A percentile compares a stretch with the other conserved stretches of the same genome.
Conservation (phyloP, 495 filamentous ascomycete species). For the Penicillium turbatum region DNA sequence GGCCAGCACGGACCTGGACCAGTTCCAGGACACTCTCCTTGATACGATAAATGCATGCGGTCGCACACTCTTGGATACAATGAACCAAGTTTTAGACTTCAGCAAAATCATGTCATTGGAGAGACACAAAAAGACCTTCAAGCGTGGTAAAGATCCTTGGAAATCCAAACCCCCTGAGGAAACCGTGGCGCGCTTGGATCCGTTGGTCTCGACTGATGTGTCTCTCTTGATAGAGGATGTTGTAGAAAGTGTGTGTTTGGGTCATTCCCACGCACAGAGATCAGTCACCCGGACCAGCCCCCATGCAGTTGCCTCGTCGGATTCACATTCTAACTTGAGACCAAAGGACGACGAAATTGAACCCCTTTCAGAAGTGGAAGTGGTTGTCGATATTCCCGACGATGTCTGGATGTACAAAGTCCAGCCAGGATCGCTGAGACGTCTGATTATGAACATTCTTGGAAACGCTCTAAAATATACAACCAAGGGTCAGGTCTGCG, state of each 20-base stretch:
- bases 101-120: slow-evolving; percentile 18
- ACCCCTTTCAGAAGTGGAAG: slow-evolving; percentile 40
- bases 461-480: slow-evolving; percentile 74
- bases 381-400: slow-evolving; percentile 50
- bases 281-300: not conserved
- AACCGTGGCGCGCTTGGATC: not conserved
- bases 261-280: slow-evolving; percentile 5
- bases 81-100: slow-evolving; percentile 22
- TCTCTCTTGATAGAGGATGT: slow-evolving; percentile 14
- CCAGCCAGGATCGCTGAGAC: slow-evolving; percentile 58
- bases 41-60: slow-evolving; percentile 63
- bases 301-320: not conserved
- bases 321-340: not conserved
- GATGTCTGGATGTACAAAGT: slow-evolving; percentile 52
- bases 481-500: slow-evolving; percentile 51
- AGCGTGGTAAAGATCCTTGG: slow-evolving; percentile 6
- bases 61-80: slow-evolving; percentile 57
- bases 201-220: slow-evolving; percentile 8
- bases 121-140: slow-evolving; percentile 5
- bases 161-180: not conserved
- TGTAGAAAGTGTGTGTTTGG: slow-evolving; percentile 13
- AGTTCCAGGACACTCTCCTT: slow-evolving; percentile 49
- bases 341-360: slow-evolving; percentile 11
- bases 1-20: not conserved
- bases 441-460: slow-evolving; percentile 68